Evolutionary conservation across 306 rosid species (phyloP).

Genomic region (Bauhinia variegata): DNA sequence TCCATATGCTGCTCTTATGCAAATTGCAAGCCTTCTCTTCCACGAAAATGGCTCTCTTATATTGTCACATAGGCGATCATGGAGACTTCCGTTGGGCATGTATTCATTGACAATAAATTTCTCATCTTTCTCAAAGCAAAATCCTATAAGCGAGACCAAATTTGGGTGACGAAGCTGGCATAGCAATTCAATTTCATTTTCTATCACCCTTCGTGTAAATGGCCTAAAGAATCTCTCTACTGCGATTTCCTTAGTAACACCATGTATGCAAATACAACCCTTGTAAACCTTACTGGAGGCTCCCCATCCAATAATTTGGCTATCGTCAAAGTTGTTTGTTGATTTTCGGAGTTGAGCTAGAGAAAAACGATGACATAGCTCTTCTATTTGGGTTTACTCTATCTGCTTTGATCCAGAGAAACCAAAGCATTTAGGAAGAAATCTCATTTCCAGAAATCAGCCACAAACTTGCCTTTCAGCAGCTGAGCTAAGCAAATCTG

Average conservation of each 20-base stretch:
- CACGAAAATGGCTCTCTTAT: conserved; percentile 2
- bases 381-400: conserved; percentile 18
- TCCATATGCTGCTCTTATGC: conserved; percentile 37
- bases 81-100: conserved; percentile 22
- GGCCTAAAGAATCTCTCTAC: not conserved
- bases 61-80: not conserved
- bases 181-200: not conserved
- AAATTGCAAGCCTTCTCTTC: conserved; percentile 37
- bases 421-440: not conserved
- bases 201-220: too few species aligned
- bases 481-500: too few species aligned
- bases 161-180: conserved; percentile 33
- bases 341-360: conserved; percentile 22
- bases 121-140: conserved; percentile 21
- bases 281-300: not conserved
- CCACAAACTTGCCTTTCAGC: too few species aligned
- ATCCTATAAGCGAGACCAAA: conserved; percentile 16
- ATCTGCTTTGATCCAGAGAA: not conserved
- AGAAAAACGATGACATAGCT: conserved; percentile 35
- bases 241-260: not conserved
- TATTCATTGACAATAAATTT: conserved; percentile 32
- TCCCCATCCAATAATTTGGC: not conserved
- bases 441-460: not conserved
- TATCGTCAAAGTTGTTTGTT: conserved; percentile 32
- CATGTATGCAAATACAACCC: not conserved